A percentile compares a stretch with the other conserved stretches of the same genome.
phyloP scores from a whole-genome alignment of 352 stramenopile species.

The Phytophthora kernoviae region DNA sequence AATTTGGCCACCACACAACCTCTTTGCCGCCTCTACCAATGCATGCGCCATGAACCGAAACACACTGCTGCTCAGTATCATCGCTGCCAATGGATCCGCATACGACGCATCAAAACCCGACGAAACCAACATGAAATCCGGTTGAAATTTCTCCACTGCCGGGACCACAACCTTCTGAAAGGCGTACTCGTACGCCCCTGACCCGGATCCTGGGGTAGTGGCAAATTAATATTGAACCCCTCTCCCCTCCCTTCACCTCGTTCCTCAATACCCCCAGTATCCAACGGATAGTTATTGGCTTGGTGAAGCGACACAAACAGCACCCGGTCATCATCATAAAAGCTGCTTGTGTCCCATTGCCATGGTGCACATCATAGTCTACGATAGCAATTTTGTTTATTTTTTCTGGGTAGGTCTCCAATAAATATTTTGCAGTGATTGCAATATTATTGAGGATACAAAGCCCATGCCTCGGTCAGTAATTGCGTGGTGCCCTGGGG shows the following conservation, averaged over 20 bases:
- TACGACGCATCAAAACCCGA: slow-evolving; percentile 84
- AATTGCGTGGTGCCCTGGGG: slow-evolving; percentile 76
- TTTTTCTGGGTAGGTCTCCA: slow-evolving; percentile 58
- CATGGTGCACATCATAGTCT: slow-evolving; percentile 96
- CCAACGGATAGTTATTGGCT: slow-evolving; percentile 80
- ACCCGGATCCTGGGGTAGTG: slow-evolving; percentile 81
- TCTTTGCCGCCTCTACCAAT: slow-evolving; percentile 49
- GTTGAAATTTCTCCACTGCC: slow-evolving; percentile 67
- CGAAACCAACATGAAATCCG: slow-evolving; percentile 81
- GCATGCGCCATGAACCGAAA: slow-evolving; percentile 73
- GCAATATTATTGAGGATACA: slow-evolving; percentile 79
- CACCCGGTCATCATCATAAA: slow-evolving; percentile 80
- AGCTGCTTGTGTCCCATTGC: slow-evolving; percentile 95
- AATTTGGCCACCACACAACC: slow-evolving; percentile 55
- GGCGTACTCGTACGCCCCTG: slow-evolving; percentile 70
- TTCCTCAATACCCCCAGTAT: slow-evolving; percentile 52
- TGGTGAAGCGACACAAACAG: slow-evolving; percentile 85
- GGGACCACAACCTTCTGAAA: slow-evolving; percentile 76
- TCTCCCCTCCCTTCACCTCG: slow-evolving; percentile 43
- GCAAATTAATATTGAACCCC: slow-evolving; percentile 84
- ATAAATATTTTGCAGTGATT: slow-evolving; percentile 56
- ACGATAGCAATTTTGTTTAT: slow-evolving; percentile 93
- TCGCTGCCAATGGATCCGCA: slow-evolving; percentile 78
- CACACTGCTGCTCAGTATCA: slow-evolving; percentile 80
- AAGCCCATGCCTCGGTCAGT: slow-evolving; percentile 62